Conservation (phyloP, 768 basidiomycete species). For the Lanmaoa pseudosensibilis region DNA sequence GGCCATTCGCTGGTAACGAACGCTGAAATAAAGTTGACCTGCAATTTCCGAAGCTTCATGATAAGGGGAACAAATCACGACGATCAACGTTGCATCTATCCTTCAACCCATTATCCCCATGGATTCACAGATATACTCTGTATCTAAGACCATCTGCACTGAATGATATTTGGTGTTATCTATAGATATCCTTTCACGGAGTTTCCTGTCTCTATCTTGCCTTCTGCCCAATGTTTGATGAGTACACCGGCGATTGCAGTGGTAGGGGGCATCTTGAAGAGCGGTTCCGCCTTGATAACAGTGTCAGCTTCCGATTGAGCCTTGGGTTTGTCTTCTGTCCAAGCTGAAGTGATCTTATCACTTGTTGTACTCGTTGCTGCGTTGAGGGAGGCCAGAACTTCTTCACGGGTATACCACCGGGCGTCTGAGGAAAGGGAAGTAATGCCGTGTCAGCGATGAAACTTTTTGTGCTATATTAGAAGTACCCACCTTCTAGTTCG, state of each 20-base stretch:
- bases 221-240: conserved; percentile 77
- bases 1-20: neutral
- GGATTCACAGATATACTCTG: neutral
- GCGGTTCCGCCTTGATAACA: conserved; percentile 40
- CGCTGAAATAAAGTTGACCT: neutral
- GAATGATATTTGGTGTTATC: conserved; percentile 5
- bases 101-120: neutral
- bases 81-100: neutral
- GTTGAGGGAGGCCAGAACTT: conserved; percentile 61
- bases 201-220: conserved; percentile 47
- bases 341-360: conserved; percentile 22
- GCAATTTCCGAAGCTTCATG: neutral
- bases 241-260: conserved; percentile 85
- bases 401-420: conserved; percentile 79
- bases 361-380: conserved; percentile 31
- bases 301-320: conserved; percentile 15
- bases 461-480: neutral
- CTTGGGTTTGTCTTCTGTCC: conserved; percentile 24
- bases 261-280: conserved; percentile 72
- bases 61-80: neutral
- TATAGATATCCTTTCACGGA: conserved; percentile 46
- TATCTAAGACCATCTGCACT: neutral
- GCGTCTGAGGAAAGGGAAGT: conserved; percentile 58
- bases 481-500: conserved; percentile 74
- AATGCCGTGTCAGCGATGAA: neutral